Conservation (phyloP, 352 stramenopile genomes). For the Phytophthora pluvialis region DNA sequence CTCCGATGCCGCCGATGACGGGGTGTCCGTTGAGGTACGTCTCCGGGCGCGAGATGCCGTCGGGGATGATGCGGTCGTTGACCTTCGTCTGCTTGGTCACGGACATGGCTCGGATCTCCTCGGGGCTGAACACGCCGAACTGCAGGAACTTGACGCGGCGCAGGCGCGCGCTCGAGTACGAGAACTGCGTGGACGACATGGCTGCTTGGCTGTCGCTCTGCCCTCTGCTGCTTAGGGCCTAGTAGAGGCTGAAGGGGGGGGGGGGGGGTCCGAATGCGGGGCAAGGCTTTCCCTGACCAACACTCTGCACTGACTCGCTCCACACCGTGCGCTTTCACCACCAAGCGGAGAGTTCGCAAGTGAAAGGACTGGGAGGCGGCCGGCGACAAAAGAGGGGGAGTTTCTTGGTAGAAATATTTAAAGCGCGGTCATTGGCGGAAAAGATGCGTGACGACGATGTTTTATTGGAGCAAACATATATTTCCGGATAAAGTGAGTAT, state of each 20-base stretch:
- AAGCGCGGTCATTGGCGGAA: slow-evolving; percentile 37
- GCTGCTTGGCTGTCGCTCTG: neutral
- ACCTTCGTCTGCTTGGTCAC: slow-evolving; percentile 98
- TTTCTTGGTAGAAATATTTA: slow-evolving; percentile 21
- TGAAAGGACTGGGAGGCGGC: slow-evolving; percentile 41
- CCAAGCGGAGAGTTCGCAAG: slow-evolving; percentile 78
- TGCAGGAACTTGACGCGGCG: slow-evolving; percentile 98
- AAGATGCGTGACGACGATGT: neutral
- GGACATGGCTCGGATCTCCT: slow-evolving; percentile 97
- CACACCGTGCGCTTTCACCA: slow-evolving; percentile 39
- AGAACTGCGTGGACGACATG: slow-evolving; percentile 93
- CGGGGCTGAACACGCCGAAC: slow-evolving; percentile 98
- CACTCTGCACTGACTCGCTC: slow-evolving; percentile 33
- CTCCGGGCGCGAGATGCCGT: slow-evolving; percentile 93
- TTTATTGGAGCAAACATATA: slow-evolving; percentile 13
- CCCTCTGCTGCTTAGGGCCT: slow-evolving; percentile 5
- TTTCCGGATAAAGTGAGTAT: neutral
- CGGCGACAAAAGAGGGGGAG: slow-evolving; percentile 27
- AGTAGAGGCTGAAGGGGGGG: neutral
- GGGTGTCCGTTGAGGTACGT: slow-evolving; percentile 94
- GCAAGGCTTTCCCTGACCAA: slow-evolving; percentile 23
- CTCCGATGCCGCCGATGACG: slow-evolving; percentile 98
- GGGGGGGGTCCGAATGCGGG: slow-evolving; percentile 3
- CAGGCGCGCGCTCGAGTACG: slow-evolving; percentile 95
- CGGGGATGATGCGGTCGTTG: slow-evolving; percentile 96